Evolutionary conservation across 2,329 filamentous ascomycete species (phyloP), one percentile per base, ranked within the genome.

Genomic region (Aspergillus fumigatus): DNA sequence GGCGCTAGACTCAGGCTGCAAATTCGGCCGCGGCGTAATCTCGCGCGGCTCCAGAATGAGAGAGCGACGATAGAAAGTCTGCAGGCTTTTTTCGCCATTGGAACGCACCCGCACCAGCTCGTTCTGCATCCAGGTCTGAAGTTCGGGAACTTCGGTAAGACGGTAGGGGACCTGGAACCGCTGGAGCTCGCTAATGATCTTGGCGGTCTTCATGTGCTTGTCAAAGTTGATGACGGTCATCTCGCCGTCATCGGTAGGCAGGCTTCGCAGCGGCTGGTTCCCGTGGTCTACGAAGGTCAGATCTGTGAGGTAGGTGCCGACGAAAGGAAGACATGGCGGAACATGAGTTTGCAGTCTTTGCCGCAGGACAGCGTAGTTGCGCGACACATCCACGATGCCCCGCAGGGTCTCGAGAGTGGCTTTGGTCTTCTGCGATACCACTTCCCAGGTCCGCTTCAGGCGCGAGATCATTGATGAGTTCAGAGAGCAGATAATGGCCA

Each of bases 261-360:
- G 83, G 66, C 88, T 88, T 67, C 93, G 90, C 2, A 88, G 92
- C 4, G 90, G 85, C 35, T 90, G 89, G 73, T 97, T 97, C 59
- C 94, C 94, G 62, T 93, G 92, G 70, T 97, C 92, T 54, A 96
- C 88, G 74, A 99, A 97, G 0, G 92, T 97, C 40, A 99, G 80
- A 70, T 99, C 94, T 0, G 94, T 99, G 41, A 99, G 81, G 72
- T 97, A 97, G 76, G 96, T 96, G 61, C 94, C 94, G 2, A 99
- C 84, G 72, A 97, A 99, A 0, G 94, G 94, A 53, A 99, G 82
- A 70, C 94, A 99, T 4, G 94, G 93, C 1, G 92, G 90, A 0
- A 95, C 87, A 54, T 95, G 90, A 65, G 90, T 88, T 64, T 93
- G 87, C 3, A 99, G 84, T 48, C 89, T 87, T 56, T 88, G 85